These are phyloP conservation scores for Thermomyces lanuginosus DNA, from an alignment of 2,329 filamentous ascomycete genomes.

Conservation along the genomic window DNA sequence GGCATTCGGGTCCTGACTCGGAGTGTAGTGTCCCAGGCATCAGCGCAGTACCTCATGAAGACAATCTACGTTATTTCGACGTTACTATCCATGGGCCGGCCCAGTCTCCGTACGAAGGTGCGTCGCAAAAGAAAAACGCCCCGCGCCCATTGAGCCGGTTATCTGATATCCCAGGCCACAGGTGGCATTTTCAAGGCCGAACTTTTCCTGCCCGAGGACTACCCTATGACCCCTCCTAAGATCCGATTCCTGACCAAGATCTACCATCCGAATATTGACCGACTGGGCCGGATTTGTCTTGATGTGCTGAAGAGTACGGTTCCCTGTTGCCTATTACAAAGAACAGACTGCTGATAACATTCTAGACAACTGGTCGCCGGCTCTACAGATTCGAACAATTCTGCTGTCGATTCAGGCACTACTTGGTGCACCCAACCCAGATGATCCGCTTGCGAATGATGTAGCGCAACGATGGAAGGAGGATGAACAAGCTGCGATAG, in stretches of 20 bases:
- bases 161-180: conserved; percentile 13
- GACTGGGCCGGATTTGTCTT: conserved; percentile 88
- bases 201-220: conserved; percentile 94
- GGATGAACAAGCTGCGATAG: conserved; percentile 79
- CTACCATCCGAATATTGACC: conserved; percentile 98
- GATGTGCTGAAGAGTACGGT: conserved; percentile 85
- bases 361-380: conserved; percentile 93
- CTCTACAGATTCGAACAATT: conserved; percentile 93
- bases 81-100: conserved; percentile 87
- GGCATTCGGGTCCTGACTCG: conserved; percentile 2
- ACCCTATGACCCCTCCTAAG: conserved; percentile 97
- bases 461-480: conserved; percentile 98
- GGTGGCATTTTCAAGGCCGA: conserved; percentile 90
- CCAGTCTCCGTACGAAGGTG: conserved; percentile 89
- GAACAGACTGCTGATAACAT: conserved; percentile 8
- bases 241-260: conserved; percentile 98
- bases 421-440: conserved; percentile 88
- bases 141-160: not conserved
- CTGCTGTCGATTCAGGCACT: conserved; percentile 96
- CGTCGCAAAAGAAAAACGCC: not conserved
- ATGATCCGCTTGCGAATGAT: conserved; percentile 94
- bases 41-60: conserved; percentile 85
- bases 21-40: conserved; percentile 72
- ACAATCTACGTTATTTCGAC: conserved; percentile 96
- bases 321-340: conserved; percentile 3